Conservation (phyloP, 2,329 filamentous ascomycete genomes). For the Microdochium trichocladiopsis region DNA sequence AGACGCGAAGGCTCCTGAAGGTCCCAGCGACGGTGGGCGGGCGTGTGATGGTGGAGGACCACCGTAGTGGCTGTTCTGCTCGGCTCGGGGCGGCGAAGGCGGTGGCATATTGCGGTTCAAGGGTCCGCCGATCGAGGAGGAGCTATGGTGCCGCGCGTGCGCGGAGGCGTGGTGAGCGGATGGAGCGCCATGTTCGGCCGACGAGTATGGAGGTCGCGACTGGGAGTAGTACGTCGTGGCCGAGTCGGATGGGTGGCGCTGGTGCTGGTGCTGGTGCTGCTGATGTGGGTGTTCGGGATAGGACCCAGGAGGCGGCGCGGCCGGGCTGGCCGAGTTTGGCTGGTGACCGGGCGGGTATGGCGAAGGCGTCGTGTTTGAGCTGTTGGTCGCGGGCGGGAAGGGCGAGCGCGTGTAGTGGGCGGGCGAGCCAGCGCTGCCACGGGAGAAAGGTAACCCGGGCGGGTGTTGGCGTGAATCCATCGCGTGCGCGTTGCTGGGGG, state of each 20-base stretch:
- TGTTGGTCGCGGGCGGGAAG: conserved; percentile 2
- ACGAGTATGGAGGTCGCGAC: conserved; percentile 11
- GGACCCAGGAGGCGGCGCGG: conserved; percentile 4
- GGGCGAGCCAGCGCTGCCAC: conserved; percentile 5
- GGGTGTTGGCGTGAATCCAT: conserved; percentile 1
- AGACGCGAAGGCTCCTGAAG: conserved; percentile 19
- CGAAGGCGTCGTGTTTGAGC: conserved; percentile 3
- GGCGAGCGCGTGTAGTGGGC: conserved; percentile 8
- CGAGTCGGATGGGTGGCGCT: conserved; percentile 20
- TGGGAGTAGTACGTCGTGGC: conserved; percentile 19
- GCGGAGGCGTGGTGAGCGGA: conserved; percentile 17
- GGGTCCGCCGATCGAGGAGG: conserved; percentile 18
- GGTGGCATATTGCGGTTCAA: conserved; percentile 18
- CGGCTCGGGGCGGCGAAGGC: conserved; percentile 18
- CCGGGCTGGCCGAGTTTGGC: conserved; percentile 15
- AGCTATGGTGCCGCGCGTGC: conserved; percentile 22
- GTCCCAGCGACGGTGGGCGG: conserved; percentile 18
- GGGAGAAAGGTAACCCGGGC: conserved; percentile 4
- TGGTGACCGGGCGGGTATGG: conserved; percentile 9
- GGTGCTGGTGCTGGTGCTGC: conserved; percentile 10
- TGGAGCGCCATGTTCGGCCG: conserved; percentile 14
- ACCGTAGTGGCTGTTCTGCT: conserved; percentile 18
- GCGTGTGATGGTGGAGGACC: conserved; percentile 16
- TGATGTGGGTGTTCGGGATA: conserved; percentile 6
- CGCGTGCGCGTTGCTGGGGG: neutral